Conservation (phyloP, 2,329 filamentous ascomycete species). For the Alternaria gaisen region DNA sequence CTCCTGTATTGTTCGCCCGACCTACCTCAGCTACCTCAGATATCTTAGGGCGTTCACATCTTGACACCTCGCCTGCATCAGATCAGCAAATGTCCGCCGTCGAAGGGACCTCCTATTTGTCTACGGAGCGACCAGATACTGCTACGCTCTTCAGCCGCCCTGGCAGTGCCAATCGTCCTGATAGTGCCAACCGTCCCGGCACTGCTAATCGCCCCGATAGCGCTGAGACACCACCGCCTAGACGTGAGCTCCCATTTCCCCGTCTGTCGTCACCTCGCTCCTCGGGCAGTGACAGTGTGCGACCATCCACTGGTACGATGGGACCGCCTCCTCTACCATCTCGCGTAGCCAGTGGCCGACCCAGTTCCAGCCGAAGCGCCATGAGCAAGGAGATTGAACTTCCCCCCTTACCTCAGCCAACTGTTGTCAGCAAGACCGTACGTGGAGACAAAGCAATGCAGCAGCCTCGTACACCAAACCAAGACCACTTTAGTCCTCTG, state of each 20-base stretch:
- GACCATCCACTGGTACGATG: slow-evolving; percentile 35
- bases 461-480: slow-evolving; percentile 14
- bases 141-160: slow-evolving; percentile 26
- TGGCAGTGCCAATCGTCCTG: slow-evolving; percentile 13
- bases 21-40: slow-evolving; percentile 34
- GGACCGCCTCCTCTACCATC: slow-evolving; percentile 47
- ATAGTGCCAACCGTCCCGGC: background rate
- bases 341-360: slow-evolving; percentile 25
- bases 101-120: slow-evolving; percentile 12
- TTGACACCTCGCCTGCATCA: slow-evolving; percentile 1
- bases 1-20: slow-evolving; percentile 39
- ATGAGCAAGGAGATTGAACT: slow-evolving; percentile 34
- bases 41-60: slow-evolving; percentile 11
- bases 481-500: slow-evolving; percentile 4
- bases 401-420: slow-evolving; percentile 50
- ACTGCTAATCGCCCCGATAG: slow-evolving; percentile 19
- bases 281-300: slow-evolving; percentile 32
- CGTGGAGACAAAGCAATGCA: slow-evolving; percentile 10
- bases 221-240: slow-evolving; percentile 42
- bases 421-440: slow-evolving; percentile 27
- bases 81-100: slow-evolving; percentile 10
- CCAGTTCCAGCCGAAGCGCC: slow-evolving; percentile 27
- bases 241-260: slow-evolving; percentile 53
- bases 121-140: slow-evolving; percentile 27
- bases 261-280: slow-evolving; percentile 42